phyloP scores from a whole-genome alignment of 495 filamentous ascomycete species.

The Hypoxylon lienhwacheense region DNA sequence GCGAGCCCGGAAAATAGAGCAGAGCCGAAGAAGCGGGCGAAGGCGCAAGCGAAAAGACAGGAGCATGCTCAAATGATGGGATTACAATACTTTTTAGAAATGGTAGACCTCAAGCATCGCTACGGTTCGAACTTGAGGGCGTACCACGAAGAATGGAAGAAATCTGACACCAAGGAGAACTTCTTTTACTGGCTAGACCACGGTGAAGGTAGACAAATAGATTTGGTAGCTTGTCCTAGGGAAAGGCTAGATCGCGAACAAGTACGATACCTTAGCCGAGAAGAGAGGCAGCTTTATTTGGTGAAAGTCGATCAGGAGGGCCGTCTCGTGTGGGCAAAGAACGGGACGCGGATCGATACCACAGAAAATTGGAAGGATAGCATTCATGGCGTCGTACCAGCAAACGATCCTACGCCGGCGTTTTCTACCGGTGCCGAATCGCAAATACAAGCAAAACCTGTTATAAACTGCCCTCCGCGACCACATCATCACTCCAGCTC shows the following conservation, averaged over 20 bases:
- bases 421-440: constrained; percentile 41
- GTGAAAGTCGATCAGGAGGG: constrained; percentile 69
- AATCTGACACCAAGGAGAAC: constrained; percentile 72
- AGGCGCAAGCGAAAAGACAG: constrained; percentile 49
- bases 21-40: constrained; percentile 44
- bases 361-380: constrained; percentile 75
- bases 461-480: constrained; percentile 14
- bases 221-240: constrained; percentile 62
- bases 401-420: constrained; percentile 60
- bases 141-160: constrained; percentile 86
- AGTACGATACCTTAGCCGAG: constrained; percentile 71
- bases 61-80: constrained; percentile 78
- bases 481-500: constrained; percentile 18
- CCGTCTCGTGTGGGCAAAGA: constrained; percentile 77
- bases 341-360: constrained; percentile 74
- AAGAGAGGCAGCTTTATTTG: constrained; percentile 72
- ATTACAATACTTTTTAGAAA: constrained; percentile 87
- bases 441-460: constrained; percentile 23
- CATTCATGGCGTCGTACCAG: constrained; percentile 71
- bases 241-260: constrained; percentile 68
- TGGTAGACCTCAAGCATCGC: constrained; percentile 88
- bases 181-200: constrained; percentile 97
- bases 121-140: constrained; percentile 82
- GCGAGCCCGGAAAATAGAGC: constrained; percentile 43
- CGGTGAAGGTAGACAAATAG: constrained; percentile 66